These are phyloP conservation scores for Exophiala dermatitidis DNA, from an alignment of 2,329 filamentous ascomycete genomes.

Conservation along the genomic window DNA sequence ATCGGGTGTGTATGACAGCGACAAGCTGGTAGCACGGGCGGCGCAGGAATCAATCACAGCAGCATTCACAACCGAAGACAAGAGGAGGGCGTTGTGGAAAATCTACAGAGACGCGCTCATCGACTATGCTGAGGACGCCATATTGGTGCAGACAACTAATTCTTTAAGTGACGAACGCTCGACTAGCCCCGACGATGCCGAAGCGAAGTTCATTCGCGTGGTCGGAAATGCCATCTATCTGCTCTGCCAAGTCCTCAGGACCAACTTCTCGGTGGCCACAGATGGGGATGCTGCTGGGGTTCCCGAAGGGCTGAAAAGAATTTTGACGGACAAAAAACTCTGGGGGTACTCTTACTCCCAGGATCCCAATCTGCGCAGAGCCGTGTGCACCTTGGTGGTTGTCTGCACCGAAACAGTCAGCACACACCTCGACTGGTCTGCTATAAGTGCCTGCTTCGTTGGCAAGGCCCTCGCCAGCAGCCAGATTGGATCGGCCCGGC, in stretches of 20 bases:
- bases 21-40: conserved; percentile 67
- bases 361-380: conserved; percentile 52
- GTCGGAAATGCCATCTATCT: conserved; percentile 53
- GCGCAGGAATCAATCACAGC: conserved; percentile 67
- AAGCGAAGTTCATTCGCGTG: conserved; percentile 78
- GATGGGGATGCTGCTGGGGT: conserved; percentile 29
- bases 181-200: conserved; percentile 74
- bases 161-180: conserved; percentile 86
- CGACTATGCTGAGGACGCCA: conserved; percentile 70
- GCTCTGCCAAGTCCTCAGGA: conserved; percentile 46
- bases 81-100: conserved; percentile 67
- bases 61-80: conserved; percentile 74
- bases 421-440: conserved; percentile 52
- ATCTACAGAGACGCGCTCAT: conserved; percentile 75
- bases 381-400: conserved; percentile 51
- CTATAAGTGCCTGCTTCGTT: conserved; percentile 63
- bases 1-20: conserved; percentile 78
- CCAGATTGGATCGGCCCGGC: conserved; percentile 66
- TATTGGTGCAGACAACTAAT: conserved; percentile 66
- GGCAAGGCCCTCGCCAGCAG: conserved; percentile 64
- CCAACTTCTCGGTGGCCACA: conserved; percentile 5
- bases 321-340: conserved; percentile 57
- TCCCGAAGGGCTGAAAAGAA: conserved; percentile 25
- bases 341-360: conserved; percentile 53
- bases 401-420: conserved; percentile 45